phyloP scores from a whole-genome alignment of 495 filamentous ascomycete genomes.

The Aspergillus heteromorphus region DNA sequence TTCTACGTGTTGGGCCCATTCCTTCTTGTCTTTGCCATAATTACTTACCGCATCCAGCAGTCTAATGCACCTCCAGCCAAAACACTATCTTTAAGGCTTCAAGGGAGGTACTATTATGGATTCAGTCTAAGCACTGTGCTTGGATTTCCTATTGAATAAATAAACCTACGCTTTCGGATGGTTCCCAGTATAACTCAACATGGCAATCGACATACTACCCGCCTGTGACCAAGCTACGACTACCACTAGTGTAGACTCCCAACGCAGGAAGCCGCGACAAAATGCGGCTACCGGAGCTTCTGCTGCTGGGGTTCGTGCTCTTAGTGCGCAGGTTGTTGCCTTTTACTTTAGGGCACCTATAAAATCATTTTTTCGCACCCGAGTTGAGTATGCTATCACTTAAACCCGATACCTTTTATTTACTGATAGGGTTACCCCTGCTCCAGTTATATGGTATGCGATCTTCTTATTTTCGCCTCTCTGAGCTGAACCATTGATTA shows the following conservation, averaged over 20 bases:
- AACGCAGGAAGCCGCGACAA: conserved; percentile 43
- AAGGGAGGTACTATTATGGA: not conserved
- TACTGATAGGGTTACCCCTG: conserved; percentile 8
- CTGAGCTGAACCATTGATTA: conserved; percentile 16
- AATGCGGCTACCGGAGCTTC: conserved; percentile 72
- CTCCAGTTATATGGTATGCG: conserved; percentile 54
- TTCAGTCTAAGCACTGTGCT: not conserved
- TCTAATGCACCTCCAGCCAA: not conserved
- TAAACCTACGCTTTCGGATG: not conserved
- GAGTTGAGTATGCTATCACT: conserved; percentile 65
- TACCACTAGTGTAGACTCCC: conserved; percentile 3
- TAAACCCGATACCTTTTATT: conserved; percentile 14
- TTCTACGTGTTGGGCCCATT: too few relatives aligned
- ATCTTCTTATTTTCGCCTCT: not conserved
- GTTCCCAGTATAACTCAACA: not conserved
- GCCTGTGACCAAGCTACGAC: conserved; percentile 1
- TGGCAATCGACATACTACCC: not conserved
- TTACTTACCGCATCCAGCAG: not conserved
- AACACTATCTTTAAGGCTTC: not conserved
- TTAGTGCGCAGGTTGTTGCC: conserved; percentile 71
- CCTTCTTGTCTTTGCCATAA: not conserved
- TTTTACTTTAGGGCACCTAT: conserved; percentile 88
- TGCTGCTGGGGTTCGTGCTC: conserved; percentile 72
- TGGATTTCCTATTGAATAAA: not conserved
- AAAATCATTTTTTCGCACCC: conserved; percentile 82